Conservation (phyloP, 768 basidiomycete species). For the Antrodiella citrinella region DNA sequence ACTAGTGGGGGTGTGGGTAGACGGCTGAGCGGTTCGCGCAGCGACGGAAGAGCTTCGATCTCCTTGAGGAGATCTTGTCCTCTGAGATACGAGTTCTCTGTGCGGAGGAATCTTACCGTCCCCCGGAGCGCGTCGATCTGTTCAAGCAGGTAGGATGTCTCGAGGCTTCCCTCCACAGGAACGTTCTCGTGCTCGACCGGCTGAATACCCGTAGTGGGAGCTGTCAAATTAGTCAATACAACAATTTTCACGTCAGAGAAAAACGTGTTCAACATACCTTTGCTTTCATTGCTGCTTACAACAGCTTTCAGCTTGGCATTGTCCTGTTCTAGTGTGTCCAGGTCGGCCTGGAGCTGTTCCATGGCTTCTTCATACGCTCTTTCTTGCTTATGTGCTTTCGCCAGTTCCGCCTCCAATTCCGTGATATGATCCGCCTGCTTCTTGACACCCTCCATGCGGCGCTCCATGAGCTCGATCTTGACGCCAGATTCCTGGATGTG, state of each 20-base stretch:
- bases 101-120: conserved; percentile 86
- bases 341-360: conserved; percentile 84
- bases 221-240: conserved; percentile 8
- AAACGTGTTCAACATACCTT: conserved; percentile 38
- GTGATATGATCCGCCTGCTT: conserved; percentile 80
- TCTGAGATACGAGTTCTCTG: conserved; percentile 89
- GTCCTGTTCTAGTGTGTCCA: conserved; percentile 83
- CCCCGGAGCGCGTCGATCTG: conserved; percentile 88
- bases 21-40: conserved; percentile 41
- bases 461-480: conserved; percentile 93
- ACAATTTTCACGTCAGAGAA: neutral
- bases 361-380: conserved; percentile 88
- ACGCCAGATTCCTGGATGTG: conserved; percentile 79
- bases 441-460: conserved; percentile 85
- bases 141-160: conserved; percentile 82
- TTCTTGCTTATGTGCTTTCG: conserved; percentile 82
- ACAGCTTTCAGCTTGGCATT: conserved; percentile 73
- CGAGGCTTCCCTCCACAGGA: conserved; percentile 71
- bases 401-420: conserved; percentile 74
- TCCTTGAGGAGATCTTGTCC: conserved; percentile 85
- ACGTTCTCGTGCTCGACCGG: conserved; percentile 51
- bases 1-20: conserved; percentile 60
- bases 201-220: conserved; percentile 38
- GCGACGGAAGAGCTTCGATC: conserved; percentile 63
- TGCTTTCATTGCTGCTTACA: conserved; percentile 59